These are phyloP conservation scores for Yamadazyma sp. DNA, from an alignment of 805 yeast genomes.

Conservation along the genomic window DNA sequence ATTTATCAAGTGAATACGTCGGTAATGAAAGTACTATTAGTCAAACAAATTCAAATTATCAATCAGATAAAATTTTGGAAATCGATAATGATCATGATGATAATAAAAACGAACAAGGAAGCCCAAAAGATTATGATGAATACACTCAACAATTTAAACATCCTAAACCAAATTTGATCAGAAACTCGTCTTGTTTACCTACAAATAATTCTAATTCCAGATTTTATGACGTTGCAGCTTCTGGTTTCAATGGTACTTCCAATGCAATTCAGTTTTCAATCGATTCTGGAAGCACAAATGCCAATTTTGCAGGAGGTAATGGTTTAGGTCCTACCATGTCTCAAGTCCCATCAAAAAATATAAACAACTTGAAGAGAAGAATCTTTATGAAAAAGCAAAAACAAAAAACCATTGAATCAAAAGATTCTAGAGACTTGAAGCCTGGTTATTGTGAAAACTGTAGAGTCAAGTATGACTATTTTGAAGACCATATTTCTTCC, in stretches of 20 bases:
- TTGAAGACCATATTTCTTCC: constrained; percentile 70
- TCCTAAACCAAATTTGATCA: constrained; percentile 19
- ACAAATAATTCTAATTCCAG: constrained; percentile 30
- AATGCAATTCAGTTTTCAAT: constrained; percentile 38
- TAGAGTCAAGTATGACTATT: constrained; percentile 73
- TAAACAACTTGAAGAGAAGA: constrained; percentile 47
- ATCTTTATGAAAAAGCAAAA: constrained; percentile 40
- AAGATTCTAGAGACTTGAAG: constrained; percentile 24
- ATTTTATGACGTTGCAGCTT: constrained; percentile 43
- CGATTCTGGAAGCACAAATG: constrained; percentile 38
- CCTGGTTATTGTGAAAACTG: constrained; percentile 96
- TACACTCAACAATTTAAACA: constrained; percentile 25
- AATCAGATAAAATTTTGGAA: constrained; percentile 1
- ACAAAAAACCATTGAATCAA: constrained; percentile 19
- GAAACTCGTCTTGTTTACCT: constrained; percentile 41
- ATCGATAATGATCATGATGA: constrained; percentile 14
- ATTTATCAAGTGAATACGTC: constrained; percentile 19
- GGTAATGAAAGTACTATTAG: constrained; percentile 8
- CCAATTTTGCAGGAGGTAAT: constrained; percentile 41
- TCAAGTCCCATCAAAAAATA: constrained; percentile 51
- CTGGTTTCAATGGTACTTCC: constrained; percentile 45
- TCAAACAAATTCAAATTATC: constrained; percentile 4
- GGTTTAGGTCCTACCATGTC: constrained; percentile 62
- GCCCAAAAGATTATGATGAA: constrained; percentile 13
- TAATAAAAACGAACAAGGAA: constrained; percentile 9